Evolutionary conservation across 1,139 yeast genomes (phyloP), one percentile per base, ranked within the genome.

Genomic region (Arxiozyma slooffiae): DNA sequence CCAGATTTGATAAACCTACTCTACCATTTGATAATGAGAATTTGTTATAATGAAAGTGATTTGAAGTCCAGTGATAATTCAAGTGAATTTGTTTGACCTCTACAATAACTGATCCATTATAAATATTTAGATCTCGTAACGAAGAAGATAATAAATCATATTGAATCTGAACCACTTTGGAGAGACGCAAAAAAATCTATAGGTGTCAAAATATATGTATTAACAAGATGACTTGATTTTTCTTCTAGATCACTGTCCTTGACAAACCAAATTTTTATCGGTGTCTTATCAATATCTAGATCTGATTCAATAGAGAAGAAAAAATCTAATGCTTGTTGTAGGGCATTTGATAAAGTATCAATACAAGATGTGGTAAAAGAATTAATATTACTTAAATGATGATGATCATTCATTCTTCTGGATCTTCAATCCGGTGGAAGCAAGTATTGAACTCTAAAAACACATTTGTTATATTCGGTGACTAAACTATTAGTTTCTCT

Each of bases 1-100:
- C 98, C 56, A 92, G 71, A 63, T 92, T 92, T 44, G 76, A 74
- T 48, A 92, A 71, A 0, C 98, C 98, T 8, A 74, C 69, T 1
- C 71, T 71, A 4, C 87, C 88, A 48, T 63, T 63, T 1, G 75
- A 67, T 8, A 68, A 66, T 0, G 52, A 24, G 6, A 67, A 57
- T 16, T 64, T 60, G 51, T 64, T 61, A 42, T 67, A 63, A 9
- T 60, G 57, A 39, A 55, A 59, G 48, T 61, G 64, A 45, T 63
- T 60, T 4, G 73, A 70, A 2, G 68, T 63, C 74, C 74, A 71
- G 48, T 64, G 70, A 20, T 60, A 55, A 17, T 59, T 60, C 22
- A 54, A 48, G 6, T 56, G 52, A 17, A 46, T 43, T 39, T 53
- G 58, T 51, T 63, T 66, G 21, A 61, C 57, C 48, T 70, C 73